Evolutionary conservation across 2,329 filamentous ascomycete species (phyloP).

Genomic region (Emergomyces pasteurianus): DNA sequence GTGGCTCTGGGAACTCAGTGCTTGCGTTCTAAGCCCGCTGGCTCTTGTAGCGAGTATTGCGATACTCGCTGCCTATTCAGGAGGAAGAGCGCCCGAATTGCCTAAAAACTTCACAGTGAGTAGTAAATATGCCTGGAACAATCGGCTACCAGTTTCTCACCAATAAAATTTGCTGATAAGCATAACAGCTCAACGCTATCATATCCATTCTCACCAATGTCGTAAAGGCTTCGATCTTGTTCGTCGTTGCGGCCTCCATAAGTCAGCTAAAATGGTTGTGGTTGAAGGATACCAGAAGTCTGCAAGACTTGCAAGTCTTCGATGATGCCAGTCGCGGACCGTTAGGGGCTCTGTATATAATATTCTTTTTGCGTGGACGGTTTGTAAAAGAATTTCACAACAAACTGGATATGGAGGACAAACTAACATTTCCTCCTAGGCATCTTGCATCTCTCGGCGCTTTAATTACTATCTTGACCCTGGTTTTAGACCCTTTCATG

Average conservation of each 20-base stretch:
- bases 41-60: background rate
- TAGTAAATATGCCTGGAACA: background rate
- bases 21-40: background rate
- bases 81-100: background rate
- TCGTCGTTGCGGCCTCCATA: conserved; percentile 21
- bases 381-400: background rate
- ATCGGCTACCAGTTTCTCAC: background rate
- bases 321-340: conserved; percentile 20
- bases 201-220: conserved; percentile 24
- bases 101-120: background rate
- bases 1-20: background rate
- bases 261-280: conserved; percentile 28
- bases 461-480: background rate
- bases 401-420: background rate
- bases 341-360: conserved; percentile 10
- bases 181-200: conserved; percentile 17
- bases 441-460: background rate
- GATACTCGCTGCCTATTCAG: background rate
- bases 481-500: background rate
- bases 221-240: conserved; percentile 20
- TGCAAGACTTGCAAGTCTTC: conserved; percentile 18
- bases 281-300: conserved; percentile 11
- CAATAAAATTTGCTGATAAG: background rate
- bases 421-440: background rate
- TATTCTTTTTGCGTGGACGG: background rate